phyloP scores from a whole-genome alignment of 768 basidiomycete species.

The Leccinum subtestaceum region DNA sequence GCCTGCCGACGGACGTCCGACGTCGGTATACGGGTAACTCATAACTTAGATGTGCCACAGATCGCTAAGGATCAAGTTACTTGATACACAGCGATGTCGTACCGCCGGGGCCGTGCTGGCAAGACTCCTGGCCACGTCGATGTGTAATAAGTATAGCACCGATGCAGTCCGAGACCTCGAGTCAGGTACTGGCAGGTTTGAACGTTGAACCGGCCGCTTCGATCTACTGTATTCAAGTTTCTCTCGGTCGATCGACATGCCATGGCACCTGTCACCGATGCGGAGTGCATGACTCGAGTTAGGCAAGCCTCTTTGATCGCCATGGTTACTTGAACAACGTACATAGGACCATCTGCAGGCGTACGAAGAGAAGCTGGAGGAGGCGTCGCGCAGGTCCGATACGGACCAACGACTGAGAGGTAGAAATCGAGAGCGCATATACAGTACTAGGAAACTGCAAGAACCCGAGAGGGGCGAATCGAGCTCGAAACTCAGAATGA shows the following conservation, averaged over 20 bases:
- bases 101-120: no score
- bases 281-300: background rate
- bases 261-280: background rate
- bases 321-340: background rate
- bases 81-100: no score
- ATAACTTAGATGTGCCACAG: no score
- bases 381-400: slow-evolving; percentile 1
- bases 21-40: no score
- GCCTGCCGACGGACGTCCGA: no score
- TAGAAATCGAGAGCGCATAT: slow-evolving; percentile 23
- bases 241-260: background rate
- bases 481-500: slow-evolving; percentile 22
- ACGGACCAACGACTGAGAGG: slow-evolving; percentile 26
- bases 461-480: slow-evolving; percentile 28
- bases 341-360: slow-evolving; percentile 30
- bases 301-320: background rate
- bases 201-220: no score
- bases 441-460: slow-evolving; percentile 10
- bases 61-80: no score
- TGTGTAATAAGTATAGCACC: background rate
- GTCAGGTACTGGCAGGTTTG: background rate
- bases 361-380: slow-evolving; percentile 41
- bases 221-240: background rate
- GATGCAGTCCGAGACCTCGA: background rate
- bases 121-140: background rate